A percentile compares a stretch with the other conserved stretches of the same genome.
Conservation (phyloP, 257 asterid species). For the Solanum medicagineum region DNA sequence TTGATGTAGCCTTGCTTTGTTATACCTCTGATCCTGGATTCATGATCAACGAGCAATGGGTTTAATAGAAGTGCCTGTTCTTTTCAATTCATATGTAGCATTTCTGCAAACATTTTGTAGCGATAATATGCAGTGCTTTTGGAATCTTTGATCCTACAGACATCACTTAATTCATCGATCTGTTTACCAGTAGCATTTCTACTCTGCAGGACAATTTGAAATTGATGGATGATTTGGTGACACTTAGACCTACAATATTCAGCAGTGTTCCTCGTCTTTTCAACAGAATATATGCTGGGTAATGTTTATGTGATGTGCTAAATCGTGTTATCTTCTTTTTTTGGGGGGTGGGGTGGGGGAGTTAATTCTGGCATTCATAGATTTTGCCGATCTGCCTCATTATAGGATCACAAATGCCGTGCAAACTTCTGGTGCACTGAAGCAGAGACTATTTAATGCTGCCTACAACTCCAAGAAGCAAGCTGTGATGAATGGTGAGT, state of each 20-base stretch:
- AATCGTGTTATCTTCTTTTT: not conserved
- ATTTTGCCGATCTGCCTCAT: not conserved
- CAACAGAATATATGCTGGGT: conserved; percentile 98
- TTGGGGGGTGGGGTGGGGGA: too few relatives aligned
- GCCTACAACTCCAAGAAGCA: conserved; percentile 90
- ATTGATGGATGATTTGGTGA: conserved; percentile 85
- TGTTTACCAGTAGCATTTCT: not conserved
- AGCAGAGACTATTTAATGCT: conserved; percentile 75
- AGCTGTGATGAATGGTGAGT: conserved; percentile 77
- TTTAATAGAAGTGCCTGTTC: not conserved
- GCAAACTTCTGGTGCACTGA: conserved; percentile 65
- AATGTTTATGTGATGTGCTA: conserved; percentile 5
- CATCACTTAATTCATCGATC: not conserved
- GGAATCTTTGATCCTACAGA: not conserved
- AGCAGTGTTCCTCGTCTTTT: conserved; percentile 96
- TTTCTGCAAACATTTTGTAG: not conserved
- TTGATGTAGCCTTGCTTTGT: conserved; percentile 1
- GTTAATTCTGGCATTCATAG: not conserved
- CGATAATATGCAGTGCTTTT: not conserved
- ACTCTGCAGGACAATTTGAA: conserved; percentile 76
- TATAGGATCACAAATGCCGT: conserved; percentile 77
- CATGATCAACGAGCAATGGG: not conserved
- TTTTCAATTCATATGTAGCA: not conserved
- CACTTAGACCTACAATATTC: conserved; percentile 85
- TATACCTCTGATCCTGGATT: not conserved